These are phyloP conservation scores for Pichia exigua DNA, from an alignment of 805 yeast genomes.

Conservation along the genomic window DNA sequence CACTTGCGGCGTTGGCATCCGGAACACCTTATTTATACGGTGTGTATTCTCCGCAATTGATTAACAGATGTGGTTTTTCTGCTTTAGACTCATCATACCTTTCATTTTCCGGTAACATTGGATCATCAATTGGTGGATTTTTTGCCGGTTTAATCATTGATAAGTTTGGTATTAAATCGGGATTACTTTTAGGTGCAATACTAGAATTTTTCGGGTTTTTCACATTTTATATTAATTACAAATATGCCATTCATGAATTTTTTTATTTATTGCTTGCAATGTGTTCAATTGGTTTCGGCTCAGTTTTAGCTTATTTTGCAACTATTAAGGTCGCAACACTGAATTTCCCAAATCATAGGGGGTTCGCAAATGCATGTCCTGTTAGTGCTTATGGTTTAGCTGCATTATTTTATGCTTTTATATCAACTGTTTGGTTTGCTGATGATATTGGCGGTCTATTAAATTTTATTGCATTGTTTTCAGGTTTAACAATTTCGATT, in stretches of 20 bases:
- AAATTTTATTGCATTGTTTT: conserved; percentile 43
- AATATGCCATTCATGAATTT: conserved; percentile 32
- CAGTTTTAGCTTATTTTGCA: conserved; percentile 51
- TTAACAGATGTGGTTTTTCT: conserved; percentile 46
- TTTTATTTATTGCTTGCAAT: conserved; percentile 40
- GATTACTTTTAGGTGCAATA: conserved; percentile 48
- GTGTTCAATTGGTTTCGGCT: conserved; percentile 55
- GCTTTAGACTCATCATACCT: conserved; percentile 57
- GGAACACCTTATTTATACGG: conserved; percentile 75
- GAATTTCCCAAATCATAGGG: conserved; percentile 65
- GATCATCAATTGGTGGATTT: conserved; percentile 62
- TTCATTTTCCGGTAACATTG: conserved; percentile 54
- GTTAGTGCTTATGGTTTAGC: conserved; percentile 65
- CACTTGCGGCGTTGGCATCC: conserved; percentile 53
- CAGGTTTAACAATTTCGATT: conserved; percentile 38
- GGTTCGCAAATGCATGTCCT: conserved; percentile 62
- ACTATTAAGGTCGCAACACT: conserved; percentile 50
- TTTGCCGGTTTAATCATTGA: conserved; percentile 68
- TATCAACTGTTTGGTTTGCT: conserved; percentile 46
- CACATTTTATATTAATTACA: conserved; percentile 41
- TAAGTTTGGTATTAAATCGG: conserved; percentile 43
- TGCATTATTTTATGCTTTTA: conserved; percentile 53
- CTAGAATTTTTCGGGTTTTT: conserved; percentile 49
- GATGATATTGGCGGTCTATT: conserved; percentile 50
- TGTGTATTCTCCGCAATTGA: conserved; percentile 67